These are phyloP conservation scores for Torulaspora maleeae DNA, from an alignment of 805 yeast species.

Conservation along the genomic window DNA sequence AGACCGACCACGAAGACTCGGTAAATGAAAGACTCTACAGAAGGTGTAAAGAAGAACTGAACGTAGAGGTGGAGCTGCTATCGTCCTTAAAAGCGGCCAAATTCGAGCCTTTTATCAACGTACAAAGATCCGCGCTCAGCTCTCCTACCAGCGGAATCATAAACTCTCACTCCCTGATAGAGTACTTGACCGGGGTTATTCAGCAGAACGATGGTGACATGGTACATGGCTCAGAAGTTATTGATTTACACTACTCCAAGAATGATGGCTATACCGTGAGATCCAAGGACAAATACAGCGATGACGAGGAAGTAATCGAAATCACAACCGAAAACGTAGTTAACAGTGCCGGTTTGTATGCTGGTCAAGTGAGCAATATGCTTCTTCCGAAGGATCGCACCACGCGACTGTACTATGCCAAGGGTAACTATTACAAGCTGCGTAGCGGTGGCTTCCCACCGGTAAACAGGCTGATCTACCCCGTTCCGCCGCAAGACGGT, in stretches of 20 bases:
- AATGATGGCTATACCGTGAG: slow-evolving; percentile 31
- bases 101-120: slow-evolving; percentile 64
- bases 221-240: slow-evolving; percentile 58
- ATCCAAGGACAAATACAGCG: slow-evolving; percentile 28
- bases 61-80: slow-evolving; percentile 57
- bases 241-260: slow-evolving; percentile 30
- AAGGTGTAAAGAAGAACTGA: slow-evolving; percentile 45
- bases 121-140: slow-evolving; percentile 54
- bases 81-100: slow-evolving; percentile 41
- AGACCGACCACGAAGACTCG: slow-evolving; percentile 56
- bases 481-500: slow-evolving; percentile 66
- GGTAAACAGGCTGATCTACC: slow-evolving; percentile 61
- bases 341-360: slow-evolving; percentile 76
- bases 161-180: slow-evolving; percentile 72
- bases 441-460: slow-evolving; percentile 43
- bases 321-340: slow-evolving; percentile 55
- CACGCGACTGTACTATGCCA: slow-evolving; percentile 61
- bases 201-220: slow-evolving; percentile 60
- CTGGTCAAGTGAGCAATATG: slow-evolving; percentile 66
- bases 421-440: slow-evolving; percentile 75
- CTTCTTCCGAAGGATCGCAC: slow-evolving; percentile 60
- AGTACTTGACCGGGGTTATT: slow-evolving; percentile 49
- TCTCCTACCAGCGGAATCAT: slow-evolving; percentile 85
- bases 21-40: slow-evolving; percentile 51
- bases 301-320: slow-evolving; percentile 35